Evolutionary conservation across 2,329 filamentous ascomycete species (phyloP).

Genomic region (Pestalotiopsis sp.): DNA sequence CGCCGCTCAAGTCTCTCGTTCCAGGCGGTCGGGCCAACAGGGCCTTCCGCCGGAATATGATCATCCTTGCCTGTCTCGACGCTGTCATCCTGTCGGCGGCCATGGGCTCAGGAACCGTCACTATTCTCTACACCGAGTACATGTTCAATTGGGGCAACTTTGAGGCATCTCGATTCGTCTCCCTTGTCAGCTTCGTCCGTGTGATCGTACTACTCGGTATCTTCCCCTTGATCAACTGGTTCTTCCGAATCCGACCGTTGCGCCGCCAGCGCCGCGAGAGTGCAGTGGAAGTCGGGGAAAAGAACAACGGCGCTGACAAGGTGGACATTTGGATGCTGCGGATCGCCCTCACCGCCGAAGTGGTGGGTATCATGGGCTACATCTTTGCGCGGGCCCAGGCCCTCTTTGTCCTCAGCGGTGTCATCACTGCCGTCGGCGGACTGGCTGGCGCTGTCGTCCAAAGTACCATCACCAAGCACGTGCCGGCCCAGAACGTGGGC

Average conservation of each 20-base stretch:
- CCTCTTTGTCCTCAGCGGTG: constrained; percentile 72
- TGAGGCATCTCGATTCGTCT: constrained; percentile 80
- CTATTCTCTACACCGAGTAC: constrained; percentile 81
- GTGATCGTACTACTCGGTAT: constrained; percentile 75
- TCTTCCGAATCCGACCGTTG: constrained; percentile 65
- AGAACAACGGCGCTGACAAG: constrained; percentile 70
- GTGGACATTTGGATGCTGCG: constrained; percentile 81
- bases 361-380: constrained; percentile 77
- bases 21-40: constrained; percentile 68
- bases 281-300: constrained; percentile 42
- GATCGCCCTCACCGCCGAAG: constrained; percentile 73
- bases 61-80: constrained; percentile 79
- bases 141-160: constrained; percentile 82
- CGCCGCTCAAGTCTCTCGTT: constrained; percentile 76
- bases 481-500: constrained; percentile 79
- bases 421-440: constrained; percentile 77
- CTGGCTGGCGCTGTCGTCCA: constrained; percentile 86
- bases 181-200: constrained; percentile 75
- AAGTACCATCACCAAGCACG: constrained; percentile 85
- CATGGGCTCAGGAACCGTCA: constrained; percentile 79
- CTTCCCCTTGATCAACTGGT: constrained; percentile 75
- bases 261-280: constrained; percentile 42
- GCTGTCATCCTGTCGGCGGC: constrained; percentile 79
- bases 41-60: constrained; percentile 76
- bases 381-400: constrained; percentile 62